A percentile compares a stretch with the other conserved stretches of the same genome.
These are phyloP conservation scores for Cordyceps farinosa DNA, from an alignment of 2,329 filamentous ascomycete species.

Conservation along the genomic window DNA sequence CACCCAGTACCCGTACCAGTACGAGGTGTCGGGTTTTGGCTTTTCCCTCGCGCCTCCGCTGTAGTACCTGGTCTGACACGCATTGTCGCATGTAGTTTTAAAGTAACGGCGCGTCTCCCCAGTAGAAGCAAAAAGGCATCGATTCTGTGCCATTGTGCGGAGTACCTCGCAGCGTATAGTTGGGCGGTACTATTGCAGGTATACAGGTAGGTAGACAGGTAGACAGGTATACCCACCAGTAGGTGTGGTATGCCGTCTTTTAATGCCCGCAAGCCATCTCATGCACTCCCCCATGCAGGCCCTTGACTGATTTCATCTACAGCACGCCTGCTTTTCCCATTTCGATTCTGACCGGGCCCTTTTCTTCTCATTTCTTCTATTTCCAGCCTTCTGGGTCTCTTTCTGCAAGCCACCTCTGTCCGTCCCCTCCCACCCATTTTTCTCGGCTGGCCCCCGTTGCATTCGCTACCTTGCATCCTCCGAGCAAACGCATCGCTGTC, in stretches of 20 bases:
- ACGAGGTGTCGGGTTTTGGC: neutral
- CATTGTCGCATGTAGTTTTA: conserved; percentile 9
- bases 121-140: neutral
- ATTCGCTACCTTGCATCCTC: conserved; percentile 6
- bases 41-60: neutral
- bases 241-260: neutral
- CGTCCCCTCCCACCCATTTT: conserved; percentile 6
- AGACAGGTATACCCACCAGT: neutral
- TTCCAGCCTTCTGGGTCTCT: conserved; percentile 5
- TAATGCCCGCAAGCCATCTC: conserved; percentile 9
- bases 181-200: neutral
- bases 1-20: neutral
- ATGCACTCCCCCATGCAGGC: conserved; percentile 3
- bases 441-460: conserved; percentile 6
- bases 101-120: neutral
- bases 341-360: conserved; percentile 7
- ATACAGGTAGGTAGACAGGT: neutral
- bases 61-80: conserved; percentile 7
- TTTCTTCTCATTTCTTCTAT: conserved; percentile 6
- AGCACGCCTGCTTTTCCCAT: neutral
- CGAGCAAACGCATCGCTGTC: conserved; percentile 10
- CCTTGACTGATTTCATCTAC: neutral
- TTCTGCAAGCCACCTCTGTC: conserved; percentile 15
- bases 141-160: neutral
- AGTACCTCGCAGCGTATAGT: neutral